Evolutionary conservation across 2,329 filamentous ascomycete species (phyloP), one percentile per base, ranked within the genome.

Genomic region (Graphilbum ipis-grandicollis): DNA sequence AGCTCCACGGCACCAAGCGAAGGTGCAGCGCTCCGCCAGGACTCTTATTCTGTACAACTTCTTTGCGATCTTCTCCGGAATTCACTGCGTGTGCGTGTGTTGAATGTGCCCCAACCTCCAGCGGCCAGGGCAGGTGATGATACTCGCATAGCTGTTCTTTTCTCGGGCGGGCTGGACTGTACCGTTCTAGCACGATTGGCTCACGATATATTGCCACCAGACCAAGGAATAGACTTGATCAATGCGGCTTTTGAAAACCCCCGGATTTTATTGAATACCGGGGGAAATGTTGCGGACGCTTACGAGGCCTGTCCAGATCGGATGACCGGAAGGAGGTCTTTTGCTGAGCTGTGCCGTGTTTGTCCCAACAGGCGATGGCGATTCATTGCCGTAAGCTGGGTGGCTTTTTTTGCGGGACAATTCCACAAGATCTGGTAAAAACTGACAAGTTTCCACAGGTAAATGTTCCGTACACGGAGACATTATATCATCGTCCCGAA

Each of bases 191-290:
- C 88, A 18, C 72, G 85, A 31, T 57, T 96, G 19, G 65, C 71
- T 10, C 81, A 93, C 51, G 79, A 93, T 12, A 56, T 92, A 3
- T 52, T 96, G 2, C 79, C 81, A 0, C 13, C 51, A 0, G 56
- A 65, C 4, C 76, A 92, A 48, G 61, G 68, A 1, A 75, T 98
- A 42, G 90, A 96, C 50, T 64, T 98, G 9, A 67, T 98, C 44
- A 98, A 98, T 46, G 88, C 98, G 33, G 90, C 88, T 0, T 98
- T 98, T 49, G 83, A 98, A 54, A 98, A 98, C 45, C 88, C 86
- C 0, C 70, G 82, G 23, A 71, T 77, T 44, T 75, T 67, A 41
- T 74, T 65, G 3, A 34, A 36, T n/a, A 46, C 46, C 23, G 47
- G n/a, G n/a, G n/a, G n/a, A n/a, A n/a, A 30, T 19, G 46, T 29